Evolutionary conservation across 371 early-diverging fungal species (phyloP).

Genomic region (Polyrhizophydium stewartii): DNA sequence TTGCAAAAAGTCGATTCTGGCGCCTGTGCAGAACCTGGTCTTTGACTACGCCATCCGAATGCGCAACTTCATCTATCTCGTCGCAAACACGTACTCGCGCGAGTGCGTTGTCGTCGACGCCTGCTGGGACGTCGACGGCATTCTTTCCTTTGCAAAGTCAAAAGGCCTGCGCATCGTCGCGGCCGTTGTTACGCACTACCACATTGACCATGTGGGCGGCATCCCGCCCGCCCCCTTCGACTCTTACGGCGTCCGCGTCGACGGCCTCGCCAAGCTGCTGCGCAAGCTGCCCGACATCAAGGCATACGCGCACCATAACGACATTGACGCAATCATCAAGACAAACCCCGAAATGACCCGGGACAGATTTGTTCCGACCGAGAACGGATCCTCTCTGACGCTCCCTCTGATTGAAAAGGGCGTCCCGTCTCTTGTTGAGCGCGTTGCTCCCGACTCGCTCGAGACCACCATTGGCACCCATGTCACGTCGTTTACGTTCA

Average conservation of each 20-base stretch:
- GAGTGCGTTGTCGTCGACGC: conserved; percentile 80
- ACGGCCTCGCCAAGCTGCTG: conserved; percentile 68
- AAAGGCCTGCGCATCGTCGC: conserved; percentile 65
- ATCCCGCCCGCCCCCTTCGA: conserved; percentile 81
- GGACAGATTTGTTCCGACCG: conserved; percentile 58
- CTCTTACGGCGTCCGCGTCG: conserved; percentile 69
- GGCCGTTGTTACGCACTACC: conserved; percentile 72
- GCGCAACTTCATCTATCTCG: conserved; percentile 77
- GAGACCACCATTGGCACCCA: not conserved
- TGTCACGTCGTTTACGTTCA: conserved; percentile 47
- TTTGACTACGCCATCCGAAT: conserved; percentile 74
- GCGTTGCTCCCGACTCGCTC: conserved; percentile 1
- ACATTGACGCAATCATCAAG: conserved; percentile 63
- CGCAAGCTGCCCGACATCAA: conserved; percentile 63
- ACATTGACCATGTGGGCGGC: conserved; percentile 74
- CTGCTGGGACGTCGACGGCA: conserved; percentile 86
- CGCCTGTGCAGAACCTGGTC: conserved; percentile 68
- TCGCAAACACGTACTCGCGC: conserved; percentile 60
- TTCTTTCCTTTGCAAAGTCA: conserved; percentile 55
- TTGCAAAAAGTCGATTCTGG: conserved; percentile 36
- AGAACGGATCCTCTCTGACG: conserved; percentile 51
- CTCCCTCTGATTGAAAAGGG: conserved; percentile 28
- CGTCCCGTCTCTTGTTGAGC: not conserved
- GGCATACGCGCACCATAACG: conserved; percentile 70
- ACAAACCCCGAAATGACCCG: conserved; percentile 55